Evolutionary conservation across 1,284 basidiomycete species (phyloP).

Genomic region (Schizophyllum amplum): DNA sequence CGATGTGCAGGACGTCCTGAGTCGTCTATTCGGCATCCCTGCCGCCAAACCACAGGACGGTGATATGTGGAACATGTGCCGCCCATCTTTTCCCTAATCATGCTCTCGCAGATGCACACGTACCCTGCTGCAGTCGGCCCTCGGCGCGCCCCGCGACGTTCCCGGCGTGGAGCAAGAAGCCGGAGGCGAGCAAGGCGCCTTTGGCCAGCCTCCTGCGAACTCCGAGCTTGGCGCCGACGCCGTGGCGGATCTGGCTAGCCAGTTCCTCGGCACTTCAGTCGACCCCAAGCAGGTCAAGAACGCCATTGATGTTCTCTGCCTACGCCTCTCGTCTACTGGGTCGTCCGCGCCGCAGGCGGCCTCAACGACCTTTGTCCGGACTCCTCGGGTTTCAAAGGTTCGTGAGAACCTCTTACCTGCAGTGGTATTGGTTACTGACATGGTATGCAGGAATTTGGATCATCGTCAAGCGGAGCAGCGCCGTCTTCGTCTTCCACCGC

Average conservation of each 20-base stretch:
- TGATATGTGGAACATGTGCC: not conserved
- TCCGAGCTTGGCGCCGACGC: not conserved
- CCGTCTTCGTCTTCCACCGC: not conserved
- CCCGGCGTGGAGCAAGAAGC: too few relatives aligned
- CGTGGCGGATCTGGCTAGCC: not conserved
- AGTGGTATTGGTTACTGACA: too few relatives aligned
- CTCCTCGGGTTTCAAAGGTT: not conserved
- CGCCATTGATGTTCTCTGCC: not conserved
- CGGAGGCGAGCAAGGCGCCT: not conserved
- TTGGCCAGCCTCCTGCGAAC: not conserved
- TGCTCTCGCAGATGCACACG: too few relatives aligned
- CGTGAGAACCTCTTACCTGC: too few relatives aligned
- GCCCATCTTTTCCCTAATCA: too few relatives aligned
- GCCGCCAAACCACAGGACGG: not conserved
- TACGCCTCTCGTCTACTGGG: not conserved
- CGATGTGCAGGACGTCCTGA: constrained; percentile 3
- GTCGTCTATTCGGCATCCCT: constrained; percentile 3
- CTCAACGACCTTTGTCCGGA: not conserved
- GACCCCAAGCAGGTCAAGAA: not conserved
- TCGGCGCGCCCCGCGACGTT: too few relatives aligned
- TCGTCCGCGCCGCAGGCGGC: too few relatives aligned
- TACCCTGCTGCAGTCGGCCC: too few relatives aligned
- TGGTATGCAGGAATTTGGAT: too few relatives aligned
- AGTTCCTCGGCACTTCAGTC: not conserved
- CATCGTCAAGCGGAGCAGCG: too few relatives aligned